Base-by-base conservation (phyloP, 2,329 filamentous ascomycete genomes). In the Metarhizium anisopliae region DNA sequence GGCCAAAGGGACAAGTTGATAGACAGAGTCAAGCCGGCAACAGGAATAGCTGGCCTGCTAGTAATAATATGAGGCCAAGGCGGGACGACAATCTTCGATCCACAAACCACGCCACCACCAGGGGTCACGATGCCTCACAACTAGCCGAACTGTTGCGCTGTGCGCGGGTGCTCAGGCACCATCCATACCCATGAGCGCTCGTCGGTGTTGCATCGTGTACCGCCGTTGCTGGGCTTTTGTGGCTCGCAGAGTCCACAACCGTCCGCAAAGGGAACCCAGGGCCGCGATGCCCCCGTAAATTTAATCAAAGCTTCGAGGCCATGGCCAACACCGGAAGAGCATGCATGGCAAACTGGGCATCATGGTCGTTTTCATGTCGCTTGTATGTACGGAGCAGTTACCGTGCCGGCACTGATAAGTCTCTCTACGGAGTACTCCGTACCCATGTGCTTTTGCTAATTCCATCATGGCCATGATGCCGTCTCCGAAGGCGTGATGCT, bases 261-360 rank as follows among this genome's bases (percentile, higher is more conserved):
- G 30, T 51, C 55, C 55, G 35, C 52, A 56, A 54, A 32, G 13
- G 55, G 55, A 51, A 56, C 51, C 43, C 42, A 47, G 42, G 20
- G 20, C 51, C 51, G 51, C 45, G 18, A 10, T 42, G 29, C 50
- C 54, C 55, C 55, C 47, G 40, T 50, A 32, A 18, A 18, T 25
- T 47, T 38, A 56, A 56, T 56, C 55, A 56, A 51, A 54, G 47
- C 36, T 50, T 53, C 43, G 11, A 36, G 47, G 47, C 29, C 52
- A 38, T 35, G 14, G 11, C 38, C 38, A 40, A 40, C 42, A 43
- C 40, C 16, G 40, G 40, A n/a, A 43, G 16, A 16, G n/a, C 18
- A 49, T 29, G 20, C 47, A 49, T 43, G 40, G 16, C 13, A n/a
- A 6, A 16, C 14, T 10, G 40, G 16, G 25, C 25, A 25, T 25